phyloP scores from a whole-genome alignment of 2,329 filamentous ascomycete species.

The Xylaria sp. region DNA sequence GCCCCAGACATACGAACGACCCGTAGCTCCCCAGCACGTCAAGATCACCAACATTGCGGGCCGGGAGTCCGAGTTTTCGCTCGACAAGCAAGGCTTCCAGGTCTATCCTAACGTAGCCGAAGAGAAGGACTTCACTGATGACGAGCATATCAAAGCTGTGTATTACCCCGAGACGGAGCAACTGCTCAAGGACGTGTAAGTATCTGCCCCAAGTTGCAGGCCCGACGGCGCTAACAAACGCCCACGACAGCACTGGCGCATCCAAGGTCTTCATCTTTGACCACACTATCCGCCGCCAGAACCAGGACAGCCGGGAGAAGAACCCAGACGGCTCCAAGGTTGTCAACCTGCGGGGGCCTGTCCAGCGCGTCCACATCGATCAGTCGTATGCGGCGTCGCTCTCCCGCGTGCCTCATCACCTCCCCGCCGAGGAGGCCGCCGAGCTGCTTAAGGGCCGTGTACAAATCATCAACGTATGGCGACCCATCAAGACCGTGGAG shows the following conservation, averaged over 20 bases:
- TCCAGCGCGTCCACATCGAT: constrained; percentile 62
- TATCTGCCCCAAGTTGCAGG: background rate
- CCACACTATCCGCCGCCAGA: constrained; percentile 58
- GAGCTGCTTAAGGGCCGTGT: constrained; percentile 52
- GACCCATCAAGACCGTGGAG: constrained; percentile 55
- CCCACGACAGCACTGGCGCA: constrained; percentile 57
- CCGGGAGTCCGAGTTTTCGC: constrained; percentile 43
- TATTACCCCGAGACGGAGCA: constrained; percentile 78
- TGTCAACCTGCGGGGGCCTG: constrained; percentile 47
- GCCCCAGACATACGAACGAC: constrained; percentile 45
- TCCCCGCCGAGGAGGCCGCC: constrained; percentile 51
- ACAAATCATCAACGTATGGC: constrained; percentile 62
- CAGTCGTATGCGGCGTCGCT: constrained; percentile 55
- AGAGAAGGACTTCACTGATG: constrained; percentile 54
- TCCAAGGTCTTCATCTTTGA: constrained; percentile 64
- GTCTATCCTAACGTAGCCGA: constrained; percentile 37
- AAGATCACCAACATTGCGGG: constrained; percentile 47
- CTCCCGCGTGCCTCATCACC: constrained; percentile 50
- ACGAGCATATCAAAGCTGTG: constrained; percentile 63
- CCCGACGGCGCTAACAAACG: no score
- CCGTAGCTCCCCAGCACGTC: constrained; percentile 37
- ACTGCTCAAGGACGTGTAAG: constrained; percentile 64
- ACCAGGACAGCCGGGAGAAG: constrained; percentile 53
- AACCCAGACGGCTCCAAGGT: background rate
- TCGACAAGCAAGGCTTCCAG: constrained; percentile 49